Base-by-base conservation (phyloP, 2,329 filamentous ascomycete species). In the Fonsecaea pedrosoi region DNA sequence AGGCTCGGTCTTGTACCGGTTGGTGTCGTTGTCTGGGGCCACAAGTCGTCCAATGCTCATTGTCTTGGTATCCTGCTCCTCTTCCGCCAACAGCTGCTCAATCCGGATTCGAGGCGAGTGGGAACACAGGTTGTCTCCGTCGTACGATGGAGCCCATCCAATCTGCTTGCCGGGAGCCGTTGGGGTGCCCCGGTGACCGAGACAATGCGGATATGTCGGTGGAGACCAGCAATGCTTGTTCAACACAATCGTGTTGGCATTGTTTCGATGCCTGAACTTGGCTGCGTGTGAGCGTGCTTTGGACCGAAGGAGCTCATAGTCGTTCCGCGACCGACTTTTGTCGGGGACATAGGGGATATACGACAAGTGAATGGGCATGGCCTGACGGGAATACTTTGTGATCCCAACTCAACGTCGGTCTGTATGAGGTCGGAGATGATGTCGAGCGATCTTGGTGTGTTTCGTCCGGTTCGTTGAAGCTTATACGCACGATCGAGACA, bases 241-340 rank as follows among this genome's bases (percentile, higher is more conserved):
- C n/a, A 42, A 34, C 3, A 45, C 38, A 40, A 59, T 12, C 10
- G 18, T 59, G 13, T 34, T 59, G 25, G 56, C 56, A 59, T 45
- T 38, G 37, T 42, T n/a, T 45, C 56, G 37, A 45, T 32, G 15
- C 25, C 37, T 48, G 25, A 48, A 15, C 56, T 59, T 59, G 21
- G 56, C 56, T 32, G 56, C 56, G 32, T 59, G 56, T 15, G 56
- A 59, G 35, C 56, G 56, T 18, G 40, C 56, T 48, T 48, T 59
- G 15, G 56, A 42, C 32, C 30, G 56, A 10, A 34, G 21, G 9
- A 48, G 56, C 56, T 48, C 38, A 32, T 48, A 59, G 25, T 59
- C 56, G 56, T 34, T 32, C 6, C 21, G 18, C n/a, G 30, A 59
- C 38, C 21, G 56, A 48, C 37, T 35, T 48, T 35, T 32, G 21